phyloP scores from a whole-genome alignment of 2,329 filamentous ascomycete genomes.

The Colletotrichum tamarilloi region DNA sequence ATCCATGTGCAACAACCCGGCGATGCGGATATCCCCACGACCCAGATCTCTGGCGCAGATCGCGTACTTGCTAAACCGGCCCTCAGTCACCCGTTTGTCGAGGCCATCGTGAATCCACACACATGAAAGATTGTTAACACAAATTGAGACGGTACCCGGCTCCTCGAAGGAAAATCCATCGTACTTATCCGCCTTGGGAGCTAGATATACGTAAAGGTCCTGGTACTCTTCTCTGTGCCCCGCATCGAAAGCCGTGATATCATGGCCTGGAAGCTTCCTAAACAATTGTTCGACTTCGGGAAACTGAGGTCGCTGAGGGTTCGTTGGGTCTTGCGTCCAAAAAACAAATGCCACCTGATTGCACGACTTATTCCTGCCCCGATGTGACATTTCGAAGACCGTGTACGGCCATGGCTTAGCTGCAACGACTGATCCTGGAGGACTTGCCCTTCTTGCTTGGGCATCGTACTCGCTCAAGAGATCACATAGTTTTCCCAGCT shows the following conservation, averaged over 20 bases:
- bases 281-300: neutral
- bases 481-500: neutral
- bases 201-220: neutral
- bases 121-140: neutral
- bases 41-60: neutral
- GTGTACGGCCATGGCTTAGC: neutral
- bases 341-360: neutral
- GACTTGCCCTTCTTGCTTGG: neutral
- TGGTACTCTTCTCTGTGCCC: neutral
- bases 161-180: neutral
- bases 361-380: neutral
- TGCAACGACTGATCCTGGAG: neutral
- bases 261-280: accelerated
- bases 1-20: neutral
- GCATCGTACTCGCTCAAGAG: neutral
- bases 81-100: neutral
- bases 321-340: neutral
- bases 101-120: neutral
- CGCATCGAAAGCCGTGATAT: neutral
- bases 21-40: neutral
- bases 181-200: neutral
- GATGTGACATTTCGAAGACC: neutral
- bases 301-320: neutral
- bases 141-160: neutral
- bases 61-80: neutral